phyloP scores from a whole-genome alignment of 345 rosid species.

The Xanthoceras sorbifolium region DNA sequence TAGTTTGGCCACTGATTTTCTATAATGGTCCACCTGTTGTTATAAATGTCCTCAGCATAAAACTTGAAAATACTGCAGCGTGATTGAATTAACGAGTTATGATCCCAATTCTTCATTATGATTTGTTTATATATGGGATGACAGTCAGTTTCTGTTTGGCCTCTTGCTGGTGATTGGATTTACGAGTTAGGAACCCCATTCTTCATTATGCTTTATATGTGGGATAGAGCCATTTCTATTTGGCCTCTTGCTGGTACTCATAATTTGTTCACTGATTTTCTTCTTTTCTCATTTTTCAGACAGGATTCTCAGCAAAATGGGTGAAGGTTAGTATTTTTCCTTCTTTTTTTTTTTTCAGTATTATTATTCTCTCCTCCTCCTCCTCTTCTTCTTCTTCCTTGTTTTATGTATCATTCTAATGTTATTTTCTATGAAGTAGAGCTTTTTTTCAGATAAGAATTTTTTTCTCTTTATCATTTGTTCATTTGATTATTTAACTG shows the following conservation, averaged over 20 bases:
- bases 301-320: slow-evolving; percentile 80
- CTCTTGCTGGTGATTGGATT: no score
- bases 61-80: neutral
- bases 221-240: no score
- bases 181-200: no score
- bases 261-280: slow-evolving; percentile 8
- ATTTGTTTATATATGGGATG: neutral
- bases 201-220: no score
- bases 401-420: neutral
- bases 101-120: neutral
- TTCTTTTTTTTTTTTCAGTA: neutral
- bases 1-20: neutral
- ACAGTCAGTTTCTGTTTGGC: neutral
- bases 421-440: neutral
- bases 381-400: neutral
- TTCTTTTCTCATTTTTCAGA: slow-evolving; percentile 49
- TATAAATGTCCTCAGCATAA: neutral
- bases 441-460: neutral
- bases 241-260: neutral
- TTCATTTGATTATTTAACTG: neutral
- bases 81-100: neutral
- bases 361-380: neutral
- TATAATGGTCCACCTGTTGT: neutral
- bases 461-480: neutral
- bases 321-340: slow-evolving; percentile 60